phyloP scores from a whole-genome alignment of 176 grass and related monocot genomes.

The Hyparrhenia diplandra region DNA sequence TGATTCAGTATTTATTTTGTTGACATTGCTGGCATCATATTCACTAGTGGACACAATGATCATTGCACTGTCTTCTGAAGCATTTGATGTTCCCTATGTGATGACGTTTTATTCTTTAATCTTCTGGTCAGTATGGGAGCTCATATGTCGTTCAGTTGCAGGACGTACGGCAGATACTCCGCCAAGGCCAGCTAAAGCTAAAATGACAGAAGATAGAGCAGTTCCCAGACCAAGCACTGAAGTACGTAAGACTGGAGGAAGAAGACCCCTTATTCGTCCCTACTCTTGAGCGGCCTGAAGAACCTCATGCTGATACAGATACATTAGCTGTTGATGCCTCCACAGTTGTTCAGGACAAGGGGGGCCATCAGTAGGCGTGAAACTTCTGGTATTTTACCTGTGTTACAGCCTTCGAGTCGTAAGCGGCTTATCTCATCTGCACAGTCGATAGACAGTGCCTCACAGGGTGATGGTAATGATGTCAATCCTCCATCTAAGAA shows the following conservation, averaged over 20 bases:
- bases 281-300: constrained; percentile 49
- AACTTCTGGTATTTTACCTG: constrained; percentile 28
- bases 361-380: constrained; percentile 47
- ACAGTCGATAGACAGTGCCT: constrained; percentile 39
- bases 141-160: constrained; percentile 22
- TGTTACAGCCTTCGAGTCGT: constrained; percentile 46
- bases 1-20: constrained; percentile 29
- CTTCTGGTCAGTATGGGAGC: background rate
- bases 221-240: constrained; percentile 40
- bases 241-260: constrained; percentile 49
- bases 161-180: constrained; percentile 43
- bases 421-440: constrained; percentile 54
- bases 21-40: background rate
- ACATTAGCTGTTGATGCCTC: constrained; percentile 31
- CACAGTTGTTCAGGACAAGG: constrained; percentile 37
- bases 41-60: background rate
- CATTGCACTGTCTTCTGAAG: background rate
- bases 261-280: constrained; percentile 60
- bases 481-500: constrained; percentile 75
- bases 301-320: constrained; percentile 56
- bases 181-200: constrained; percentile 40
- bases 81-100: constrained; percentile 48
- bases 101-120: constrained; percentile 1
- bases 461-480: constrained; percentile 43
- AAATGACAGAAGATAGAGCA: constrained; percentile 51